Evolutionary conservation across 2,329 filamentous ascomycete genomes (phyloP).

Genomic region (Aspergillus texensis): DNA sequence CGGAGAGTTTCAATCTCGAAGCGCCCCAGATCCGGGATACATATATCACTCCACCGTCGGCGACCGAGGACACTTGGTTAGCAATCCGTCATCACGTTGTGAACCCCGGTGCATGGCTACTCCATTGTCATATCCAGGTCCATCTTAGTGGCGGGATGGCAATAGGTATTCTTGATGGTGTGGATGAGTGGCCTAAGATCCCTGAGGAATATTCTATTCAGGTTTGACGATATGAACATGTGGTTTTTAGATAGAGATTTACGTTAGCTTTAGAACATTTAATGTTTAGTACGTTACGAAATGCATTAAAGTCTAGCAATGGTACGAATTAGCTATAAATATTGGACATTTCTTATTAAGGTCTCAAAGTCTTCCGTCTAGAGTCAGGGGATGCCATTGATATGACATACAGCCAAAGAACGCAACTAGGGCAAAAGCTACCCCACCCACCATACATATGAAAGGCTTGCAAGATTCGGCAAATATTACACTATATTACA

Average conservation of each 20-base stretch:
- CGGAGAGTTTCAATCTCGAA: slow-evolving; percentile 59
- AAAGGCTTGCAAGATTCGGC: too few species aligned
- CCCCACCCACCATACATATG: too few species aligned
- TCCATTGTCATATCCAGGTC: slow-evolving; percentile 61
- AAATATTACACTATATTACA: too few species aligned
- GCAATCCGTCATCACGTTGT: slow-evolving; percentile 56
- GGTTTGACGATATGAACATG: background rate
- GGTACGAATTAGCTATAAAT: background rate
- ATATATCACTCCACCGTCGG: slow-evolving; percentile 43
- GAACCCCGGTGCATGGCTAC: slow-evolving; percentile 57
- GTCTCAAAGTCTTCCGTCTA: too few species aligned
- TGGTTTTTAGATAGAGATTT: background rate
- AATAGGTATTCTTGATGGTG: slow-evolving; percentile 51
- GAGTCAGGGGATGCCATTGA: too few species aligned
- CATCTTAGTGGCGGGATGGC: slow-evolving; percentile 60
- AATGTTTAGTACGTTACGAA: background rate
- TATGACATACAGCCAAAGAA: too few species aligned
- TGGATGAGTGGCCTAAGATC: slow-evolving; percentile 38
- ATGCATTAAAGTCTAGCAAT: fast-evolving
- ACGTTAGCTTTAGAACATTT: background rate
- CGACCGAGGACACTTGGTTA: slow-evolving; percentile 47
- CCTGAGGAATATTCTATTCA: slow-evolving; percentile 26
- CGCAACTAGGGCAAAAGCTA: too few species aligned
- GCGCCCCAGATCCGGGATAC: slow-evolving; percentile 59
- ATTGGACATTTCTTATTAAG: too few species aligned